A percentile compares a stretch with the other conserved stretches of the same genome.
phyloP scores from a whole-genome alignment of 2,329 filamentous ascomycete genomes.

The Ophiostoma perfectum region DNA sequence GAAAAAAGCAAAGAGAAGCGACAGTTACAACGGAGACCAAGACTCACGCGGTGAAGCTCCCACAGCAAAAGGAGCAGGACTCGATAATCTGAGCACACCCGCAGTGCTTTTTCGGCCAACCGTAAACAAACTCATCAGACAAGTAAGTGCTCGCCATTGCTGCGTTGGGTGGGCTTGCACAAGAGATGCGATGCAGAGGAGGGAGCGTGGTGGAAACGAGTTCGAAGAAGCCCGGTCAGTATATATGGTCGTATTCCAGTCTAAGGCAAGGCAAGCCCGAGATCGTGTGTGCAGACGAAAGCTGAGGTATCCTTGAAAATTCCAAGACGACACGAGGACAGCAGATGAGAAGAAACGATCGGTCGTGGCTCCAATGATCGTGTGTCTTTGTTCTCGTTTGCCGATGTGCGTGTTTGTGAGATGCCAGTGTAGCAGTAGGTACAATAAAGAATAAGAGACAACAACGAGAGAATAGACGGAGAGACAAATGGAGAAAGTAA shows the following conservation, averaged over 20 bases:
- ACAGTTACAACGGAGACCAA: too few species aligned
- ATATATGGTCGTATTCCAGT: background rate
- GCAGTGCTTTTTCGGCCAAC: slow-evolving; percentile 24
- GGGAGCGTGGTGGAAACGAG: background rate
- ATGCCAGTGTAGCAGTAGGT: background rate
- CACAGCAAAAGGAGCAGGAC: slow-evolving; percentile 24
- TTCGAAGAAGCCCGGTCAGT: background rate
- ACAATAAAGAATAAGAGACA: background rate
- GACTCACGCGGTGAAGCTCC: slow-evolving; percentile 25
- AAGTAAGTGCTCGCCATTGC: slow-evolving; percentile 15
- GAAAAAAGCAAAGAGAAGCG: too few species aligned
- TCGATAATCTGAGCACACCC: slow-evolving; percentile 25
- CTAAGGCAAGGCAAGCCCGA: too few species aligned
- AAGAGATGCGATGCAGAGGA: background rate
- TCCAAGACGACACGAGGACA: slow-evolving; percentile 1
- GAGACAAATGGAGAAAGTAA: too few species aligned
- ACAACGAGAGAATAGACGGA: too few species aligned
- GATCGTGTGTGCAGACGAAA: background rate
- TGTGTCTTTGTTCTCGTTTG: background rate
- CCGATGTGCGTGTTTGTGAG: background rate
- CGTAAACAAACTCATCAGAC: slow-evolving; percentile 24
- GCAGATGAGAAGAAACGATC: background rate
- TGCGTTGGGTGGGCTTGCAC: background rate
- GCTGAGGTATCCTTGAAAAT: background rate
- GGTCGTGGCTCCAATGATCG: background rate